phyloP scores from a whole-genome alignment of 139 green algal species.

The Chlamydomonas incerta region DNA sequence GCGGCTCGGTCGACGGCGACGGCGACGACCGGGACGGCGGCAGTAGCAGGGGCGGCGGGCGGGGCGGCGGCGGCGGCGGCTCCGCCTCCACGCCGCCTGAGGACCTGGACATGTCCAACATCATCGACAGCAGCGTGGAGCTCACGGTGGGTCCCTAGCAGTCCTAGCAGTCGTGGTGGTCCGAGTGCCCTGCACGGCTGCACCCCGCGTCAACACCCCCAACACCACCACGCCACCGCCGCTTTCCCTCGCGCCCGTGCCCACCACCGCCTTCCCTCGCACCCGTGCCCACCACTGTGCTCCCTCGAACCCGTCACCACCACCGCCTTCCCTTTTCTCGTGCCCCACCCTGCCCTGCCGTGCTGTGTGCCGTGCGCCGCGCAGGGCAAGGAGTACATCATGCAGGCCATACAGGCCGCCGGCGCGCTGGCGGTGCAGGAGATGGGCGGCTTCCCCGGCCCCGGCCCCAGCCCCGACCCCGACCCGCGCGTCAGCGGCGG shows the following conservation, averaged over 20 bases:
- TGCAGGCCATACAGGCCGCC: conserved; percentile 9
- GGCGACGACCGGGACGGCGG: neutral
- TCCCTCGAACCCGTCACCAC: too few species aligned
- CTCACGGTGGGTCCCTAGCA: conserved; percentile 5
- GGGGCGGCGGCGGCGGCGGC: neutral
- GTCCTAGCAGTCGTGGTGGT: neutral
- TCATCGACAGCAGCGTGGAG: conserved; percentile 40
- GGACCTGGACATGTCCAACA: conserved; percentile 16
- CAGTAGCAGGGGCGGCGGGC: neutral
- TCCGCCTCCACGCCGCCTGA: neutral
- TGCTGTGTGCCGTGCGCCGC: too few species aligned
- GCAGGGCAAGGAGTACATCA: conserved; percentile 35
- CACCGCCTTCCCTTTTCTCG: too few species aligned
- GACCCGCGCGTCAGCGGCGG: too few species aligned
- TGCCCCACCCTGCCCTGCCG: too few species aligned
- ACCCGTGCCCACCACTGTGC: too few species aligned
- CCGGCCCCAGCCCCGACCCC: neutral
- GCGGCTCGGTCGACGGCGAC: neutral
- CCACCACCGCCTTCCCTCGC: too few species aligned
- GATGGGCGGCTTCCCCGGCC: neutral
- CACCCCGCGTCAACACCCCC: too few species aligned
- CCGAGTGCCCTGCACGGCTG: neutral
- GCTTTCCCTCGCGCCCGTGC: too few species aligned
- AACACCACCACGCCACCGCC: too few species aligned
- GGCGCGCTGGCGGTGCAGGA: neutral